A percentile compares a stretch with the other conserved stretches of the same genome.
Conservation (phyloP, 139 green algal genomes). For the Chlamydomonas incerta region DNA sequence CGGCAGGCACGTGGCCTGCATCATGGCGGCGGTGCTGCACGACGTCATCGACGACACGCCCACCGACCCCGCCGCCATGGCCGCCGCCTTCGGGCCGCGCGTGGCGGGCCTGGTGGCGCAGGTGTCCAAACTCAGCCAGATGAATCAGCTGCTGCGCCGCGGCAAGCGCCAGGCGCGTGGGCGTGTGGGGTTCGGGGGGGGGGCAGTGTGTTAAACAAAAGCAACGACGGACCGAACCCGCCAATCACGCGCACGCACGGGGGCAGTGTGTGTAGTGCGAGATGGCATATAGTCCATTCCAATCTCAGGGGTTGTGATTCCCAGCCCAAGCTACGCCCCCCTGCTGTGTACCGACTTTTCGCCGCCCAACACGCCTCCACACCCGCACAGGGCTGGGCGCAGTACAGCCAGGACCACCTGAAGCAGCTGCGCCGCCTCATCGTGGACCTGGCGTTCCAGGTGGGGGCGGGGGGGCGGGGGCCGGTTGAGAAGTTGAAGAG, state of each 20-base stretch:
- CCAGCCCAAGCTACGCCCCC: neutral
- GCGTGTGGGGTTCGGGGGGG: neutral
- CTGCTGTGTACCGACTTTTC: too few species aligned
- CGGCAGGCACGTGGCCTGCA: conserved; percentile 77
- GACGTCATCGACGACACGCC: conserved; percentile 95
- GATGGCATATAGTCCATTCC: too few species aligned
- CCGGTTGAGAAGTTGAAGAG: too few species aligned
- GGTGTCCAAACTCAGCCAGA: conserved; percentile 86
- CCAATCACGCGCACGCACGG: too few species aligned
- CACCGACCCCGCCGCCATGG: conserved; percentile 62
- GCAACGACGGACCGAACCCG: too few species aligned
- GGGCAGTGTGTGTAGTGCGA: too few species aligned
- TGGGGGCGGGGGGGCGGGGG: too few species aligned
- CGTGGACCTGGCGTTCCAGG: conserved; percentile 59
- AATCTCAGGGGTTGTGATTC: too few species aligned
- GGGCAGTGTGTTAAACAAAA: too few species aligned
- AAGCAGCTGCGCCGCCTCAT: conserved; percentile 58
- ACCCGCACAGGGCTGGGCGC: conserved; percentile 48
- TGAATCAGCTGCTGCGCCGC: conserved; percentile 90
- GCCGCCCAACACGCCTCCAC: neutral
- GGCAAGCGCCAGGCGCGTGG: conserved; percentile 65
- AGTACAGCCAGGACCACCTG: conserved; percentile 57
- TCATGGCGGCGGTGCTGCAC: conserved; percentile 92
- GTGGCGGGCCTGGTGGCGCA: conserved; percentile 83
- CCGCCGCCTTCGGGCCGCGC: conserved; percentile 73